A percentile compares a stretch with the other conserved stretches of the same genome.
Conservation (phyloP, 2,329 filamentous ascomycete genomes). For the Calonectria crousiana region DNA sequence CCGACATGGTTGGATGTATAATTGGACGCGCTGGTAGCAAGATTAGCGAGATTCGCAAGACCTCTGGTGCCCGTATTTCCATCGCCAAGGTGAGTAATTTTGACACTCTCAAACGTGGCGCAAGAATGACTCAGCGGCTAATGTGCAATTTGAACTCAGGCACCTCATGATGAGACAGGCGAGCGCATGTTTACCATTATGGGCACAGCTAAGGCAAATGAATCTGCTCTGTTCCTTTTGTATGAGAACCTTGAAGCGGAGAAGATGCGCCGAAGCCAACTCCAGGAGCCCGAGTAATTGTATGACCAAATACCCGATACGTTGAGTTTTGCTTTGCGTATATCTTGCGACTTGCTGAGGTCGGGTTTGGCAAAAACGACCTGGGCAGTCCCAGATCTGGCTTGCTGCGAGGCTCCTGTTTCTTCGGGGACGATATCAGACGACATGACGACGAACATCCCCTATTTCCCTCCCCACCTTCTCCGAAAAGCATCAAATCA, state of each 20-base stretch:
- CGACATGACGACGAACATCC: constrained; percentile 56
- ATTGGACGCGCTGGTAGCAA: constrained; percentile 95
- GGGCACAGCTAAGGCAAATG: constrained; percentile 92
- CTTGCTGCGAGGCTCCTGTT: constrained; percentile 72
- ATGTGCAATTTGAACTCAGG: constrained; percentile 55
- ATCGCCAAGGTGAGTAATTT: constrained; percentile 81
- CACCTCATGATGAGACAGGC: constrained; percentile 95
- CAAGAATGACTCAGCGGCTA: neutral
- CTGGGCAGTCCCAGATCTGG: constrained; percentile 68
- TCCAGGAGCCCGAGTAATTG: constrained; percentile 65
- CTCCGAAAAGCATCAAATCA: constrained; percentile 39
- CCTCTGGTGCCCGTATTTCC: constrained; percentile 94
- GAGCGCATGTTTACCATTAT: constrained; percentile 99
- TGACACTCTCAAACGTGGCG: neutral
- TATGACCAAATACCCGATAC: constrained; percentile 7
- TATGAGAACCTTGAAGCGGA: constrained; percentile 99
- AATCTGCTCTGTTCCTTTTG: constrained; percentile 93
- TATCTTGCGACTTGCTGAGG: constrained; percentile 47
- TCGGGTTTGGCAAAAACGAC: constrained; percentile 64
- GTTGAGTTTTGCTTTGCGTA: constrained; percentile 47
- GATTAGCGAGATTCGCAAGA: constrained; percentile 99
- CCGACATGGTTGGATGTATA: constrained; percentile 99
- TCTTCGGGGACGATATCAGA: constrained; percentile 60
- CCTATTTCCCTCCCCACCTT: constrained; percentile 23
- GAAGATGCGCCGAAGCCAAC: constrained; percentile 97